Evolutionary conservation across 2,329 filamentous ascomycete species (phyloP).

Genomic region (Ceratocystis alfenasii): DNA sequence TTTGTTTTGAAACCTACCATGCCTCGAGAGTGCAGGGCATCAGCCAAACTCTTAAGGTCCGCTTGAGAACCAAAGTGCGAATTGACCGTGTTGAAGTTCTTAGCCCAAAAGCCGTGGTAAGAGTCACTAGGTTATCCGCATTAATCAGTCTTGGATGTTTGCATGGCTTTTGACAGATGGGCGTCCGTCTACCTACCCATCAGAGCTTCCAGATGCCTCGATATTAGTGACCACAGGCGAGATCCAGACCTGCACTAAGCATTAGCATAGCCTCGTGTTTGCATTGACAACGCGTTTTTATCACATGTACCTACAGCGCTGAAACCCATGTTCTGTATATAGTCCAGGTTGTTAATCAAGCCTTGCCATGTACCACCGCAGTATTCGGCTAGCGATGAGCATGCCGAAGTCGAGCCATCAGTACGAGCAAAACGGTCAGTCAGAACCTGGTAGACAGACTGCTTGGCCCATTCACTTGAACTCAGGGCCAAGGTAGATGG

Average conservation of each 20-base stretch:
- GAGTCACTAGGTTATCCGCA: constrained; percentile 26
- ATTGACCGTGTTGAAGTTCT: constrained; percentile 35
- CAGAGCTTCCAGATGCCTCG: constrained; percentile 26
- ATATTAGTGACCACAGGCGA: constrained; percentile 35
- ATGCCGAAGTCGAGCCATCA: constrained; percentile 30
- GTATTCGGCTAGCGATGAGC: constrained; percentile 30
- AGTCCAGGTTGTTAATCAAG: constrained; percentile 38
- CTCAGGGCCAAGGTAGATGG: constrained; percentile 24
- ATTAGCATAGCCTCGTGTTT: constrained; percentile 3
- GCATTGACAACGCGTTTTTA: neutral
- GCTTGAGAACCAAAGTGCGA: constrained; percentile 38
- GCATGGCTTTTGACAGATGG: neutral
- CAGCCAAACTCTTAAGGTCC: constrained; percentile 37
- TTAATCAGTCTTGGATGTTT: neutral
- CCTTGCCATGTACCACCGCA: constrained; percentile 42
- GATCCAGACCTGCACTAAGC: constrained; percentile 31
- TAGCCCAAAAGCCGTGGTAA: constrained; percentile 35
- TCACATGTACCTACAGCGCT: constrained; percentile 27
- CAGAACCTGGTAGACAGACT: constrained; percentile 37
- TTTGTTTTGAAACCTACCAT: constrained; percentile 32
- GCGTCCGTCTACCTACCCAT: constrained; percentile 21
- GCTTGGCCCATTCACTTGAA: constrained; percentile 31
- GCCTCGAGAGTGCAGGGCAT: constrained; percentile 38
- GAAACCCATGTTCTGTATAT: constrained; percentile 39
- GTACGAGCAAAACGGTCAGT: constrained; percentile 35